Conservation (phyloP, 2,329 filamentous ascomycete species). For the Trichoderma brevicompactum region DNA sequence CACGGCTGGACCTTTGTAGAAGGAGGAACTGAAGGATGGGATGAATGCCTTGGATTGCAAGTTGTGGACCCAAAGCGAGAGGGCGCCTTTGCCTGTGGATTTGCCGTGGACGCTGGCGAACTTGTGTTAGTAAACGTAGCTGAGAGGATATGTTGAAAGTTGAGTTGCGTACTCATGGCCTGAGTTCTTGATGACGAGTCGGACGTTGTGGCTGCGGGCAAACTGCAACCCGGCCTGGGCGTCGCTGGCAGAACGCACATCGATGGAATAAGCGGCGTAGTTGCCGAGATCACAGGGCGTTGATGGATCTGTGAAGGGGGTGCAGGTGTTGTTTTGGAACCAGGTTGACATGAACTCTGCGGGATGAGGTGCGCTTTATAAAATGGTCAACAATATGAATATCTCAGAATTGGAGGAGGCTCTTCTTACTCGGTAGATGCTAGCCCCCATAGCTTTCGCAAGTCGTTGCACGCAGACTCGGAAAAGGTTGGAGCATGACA, state of each 20-base stretch:
- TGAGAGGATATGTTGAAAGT: no score
- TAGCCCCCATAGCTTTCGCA: no score
- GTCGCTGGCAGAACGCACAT: constrained; percentile 38
- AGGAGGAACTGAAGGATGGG: constrained; percentile 28
- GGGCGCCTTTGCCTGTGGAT: constrained; percentile 43
- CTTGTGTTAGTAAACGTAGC: no score
- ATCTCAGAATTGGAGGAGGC: no score
- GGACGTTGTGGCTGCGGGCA: constrained; percentile 41
- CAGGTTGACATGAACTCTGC: background rate
- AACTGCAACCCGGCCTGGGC: constrained; percentile 41
- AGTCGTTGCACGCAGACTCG: no score
- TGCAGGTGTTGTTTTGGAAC: constrained; percentile 40
- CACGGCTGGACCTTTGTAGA: constrained; percentile 51
- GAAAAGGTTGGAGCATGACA: constrained; percentile 48
- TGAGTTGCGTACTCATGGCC: constrained; percentile 34
- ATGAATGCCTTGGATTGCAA: constrained; percentile 40
- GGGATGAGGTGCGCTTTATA: constrained; percentile 27
- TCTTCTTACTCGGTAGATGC: no score
- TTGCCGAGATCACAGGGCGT: constrained; percentile 47
- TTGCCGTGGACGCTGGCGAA: constrained; percentile 38
- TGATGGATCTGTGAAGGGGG: constrained; percentile 43
- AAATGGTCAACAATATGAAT: no score
- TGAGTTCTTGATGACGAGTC: constrained; percentile 40
- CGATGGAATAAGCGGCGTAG: constrained; percentile 43
- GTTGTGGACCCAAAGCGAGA: constrained; percentile 48